Base-by-base conservation (phyloP, 1,139 yeast species). In the Arxiozyma bovina region DNA sequence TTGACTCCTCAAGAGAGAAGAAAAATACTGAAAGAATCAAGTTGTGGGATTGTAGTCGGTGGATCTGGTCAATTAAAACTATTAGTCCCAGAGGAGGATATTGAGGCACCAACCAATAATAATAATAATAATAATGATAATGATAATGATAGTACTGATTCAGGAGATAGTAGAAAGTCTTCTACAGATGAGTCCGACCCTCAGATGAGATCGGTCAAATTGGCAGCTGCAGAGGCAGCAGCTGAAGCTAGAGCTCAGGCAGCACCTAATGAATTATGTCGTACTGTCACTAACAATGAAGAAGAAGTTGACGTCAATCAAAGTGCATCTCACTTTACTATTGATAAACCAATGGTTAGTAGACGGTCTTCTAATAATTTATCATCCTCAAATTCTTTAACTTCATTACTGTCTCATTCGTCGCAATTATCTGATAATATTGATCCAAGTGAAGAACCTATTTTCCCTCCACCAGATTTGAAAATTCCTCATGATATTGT, bases 21-120 rank as follows among this genome's bases (percentile, higher is more conserved):
- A 53, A 77, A 78, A 54, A 72, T 82, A 1, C 70, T 78, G 56
- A 70, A 74, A 56, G 78, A 82, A 0, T 73, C 77, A 23, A 84
- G 85, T 27, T 82, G 85, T n/a, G 93, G 93, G 20, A 75, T 85
- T 22, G 89, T 85, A 3, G 91, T 86, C 42, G 94, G 94, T 38
- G 94, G 94, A 1, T 75, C 87, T 5, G 89, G 88, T 0, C 82
- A 85, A 47, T 70, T 84, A 53, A 80, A 78, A 49, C 74, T 57
- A 53, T 57, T 58, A 22, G 60, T 48, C 38, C 64, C 69, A 20
- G 64, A 64, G 18, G 56, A 58, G 5, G 43, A 40, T n/a, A 9
- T 12, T 34, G n/a, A 15, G 40, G 17, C 1, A 34, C 40, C 40
- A 15, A 34, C 53, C 9, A 42, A 25, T 17, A 48, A 48, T 7